These are phyloP conservation scores for Xylariaceae sp. DNA, from an alignment of 2,329 filamentous ascomycete genomes.

Conservation along the genomic window DNA sequence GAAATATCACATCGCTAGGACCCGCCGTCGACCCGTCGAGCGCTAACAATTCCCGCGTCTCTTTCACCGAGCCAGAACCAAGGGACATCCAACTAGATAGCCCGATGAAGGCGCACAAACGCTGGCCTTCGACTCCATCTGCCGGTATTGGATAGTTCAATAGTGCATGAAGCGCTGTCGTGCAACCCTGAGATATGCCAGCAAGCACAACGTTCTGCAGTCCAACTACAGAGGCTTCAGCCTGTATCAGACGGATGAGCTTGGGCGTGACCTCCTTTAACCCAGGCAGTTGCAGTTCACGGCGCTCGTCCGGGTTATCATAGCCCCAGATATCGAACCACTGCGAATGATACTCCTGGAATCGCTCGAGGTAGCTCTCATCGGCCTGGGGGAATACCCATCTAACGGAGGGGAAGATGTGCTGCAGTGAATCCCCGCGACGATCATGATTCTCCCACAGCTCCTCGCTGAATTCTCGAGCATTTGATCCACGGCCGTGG, in stretches of 20 bases:
- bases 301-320: conserved; percentile 33
- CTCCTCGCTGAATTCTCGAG: conserved; percentile 29
- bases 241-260: conserved; percentile 31
- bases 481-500: conserved; percentile 40
- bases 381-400: conserved; percentile 49
- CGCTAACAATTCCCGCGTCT: conserved; percentile 26
- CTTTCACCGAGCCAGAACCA: conserved; percentile 10
- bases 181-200: conserved; percentile 44
- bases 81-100: conserved; percentile 22
- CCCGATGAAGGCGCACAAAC: conserved; percentile 18
- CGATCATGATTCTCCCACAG: conserved; percentile 31
- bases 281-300: conserved; percentile 40
- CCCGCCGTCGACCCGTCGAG: conserved; percentile 11
- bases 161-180: conserved; percentile 30
- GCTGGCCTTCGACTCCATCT: not conserved
- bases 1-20: conserved; percentile 27
- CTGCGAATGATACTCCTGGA: conserved; percentile 32
- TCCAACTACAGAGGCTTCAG: conserved; percentile 34
- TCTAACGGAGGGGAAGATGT: conserved; percentile 41
- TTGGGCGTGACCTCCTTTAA: conserved; percentile 34
- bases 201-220: conserved; percentile 39
- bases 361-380: conserved; percentile 23
- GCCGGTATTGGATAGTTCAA: conserved; percentile 16
- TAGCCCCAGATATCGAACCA: conserved; percentile 51
- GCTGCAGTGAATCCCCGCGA: conserved; percentile 30